Base-by-base conservation (phyloP, 495 filamentous ascomycete genomes). In the Chaetomium fimeti region DNA sequence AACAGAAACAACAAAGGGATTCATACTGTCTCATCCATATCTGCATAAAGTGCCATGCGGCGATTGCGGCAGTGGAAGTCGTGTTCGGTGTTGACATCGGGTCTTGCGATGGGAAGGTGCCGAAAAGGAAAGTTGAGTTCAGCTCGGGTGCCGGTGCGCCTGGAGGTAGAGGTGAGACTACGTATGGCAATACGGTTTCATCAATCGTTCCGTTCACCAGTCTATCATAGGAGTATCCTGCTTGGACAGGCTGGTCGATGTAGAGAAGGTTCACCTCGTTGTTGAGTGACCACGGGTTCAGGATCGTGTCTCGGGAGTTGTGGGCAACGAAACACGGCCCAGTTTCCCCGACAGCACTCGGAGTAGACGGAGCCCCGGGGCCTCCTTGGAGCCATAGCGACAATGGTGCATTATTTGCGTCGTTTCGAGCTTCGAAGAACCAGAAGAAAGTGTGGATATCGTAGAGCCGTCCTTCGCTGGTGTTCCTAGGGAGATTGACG, bases 371-470 rank as follows among this genome's bases (percentile, higher is more conserved):
- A 15, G 86, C 80, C 59, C 78, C 86, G 18, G 85, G 86, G 15
- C 86, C 86, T 57, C 86, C 86, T 69, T 85, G 83, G 61, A 89
- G 74, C 85, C 85, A 91, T 66, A 90, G 82, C 13, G 85, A 80
- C 18, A 89, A 74, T 6, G 83, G 83, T 27, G 82, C 83, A 38
- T 82, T 79, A 15, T 78, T 74, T 54, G 83, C 78, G 53, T 85
- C 77, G 25, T 84, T 80, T 38, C 85, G 78, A 0, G 86, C 82
- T 69, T 85, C 84, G 67, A 91, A 84, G 71, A 89, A 91, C 89
- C 89, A 91, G 75, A 91, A 91, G 68, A 89, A 90, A n/a, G 83
- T 89, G 71, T 90, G 88, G 62, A 89, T 85, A 32, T 82, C 76
- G 70, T 88, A 89, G n/a, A 82, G 73, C 53, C 79, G 79, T 5